Evolutionary conservation across 2,329 filamentous ascomycete genomes (phyloP).

Genomic region (Zymoseptoria crescenta): DNA sequence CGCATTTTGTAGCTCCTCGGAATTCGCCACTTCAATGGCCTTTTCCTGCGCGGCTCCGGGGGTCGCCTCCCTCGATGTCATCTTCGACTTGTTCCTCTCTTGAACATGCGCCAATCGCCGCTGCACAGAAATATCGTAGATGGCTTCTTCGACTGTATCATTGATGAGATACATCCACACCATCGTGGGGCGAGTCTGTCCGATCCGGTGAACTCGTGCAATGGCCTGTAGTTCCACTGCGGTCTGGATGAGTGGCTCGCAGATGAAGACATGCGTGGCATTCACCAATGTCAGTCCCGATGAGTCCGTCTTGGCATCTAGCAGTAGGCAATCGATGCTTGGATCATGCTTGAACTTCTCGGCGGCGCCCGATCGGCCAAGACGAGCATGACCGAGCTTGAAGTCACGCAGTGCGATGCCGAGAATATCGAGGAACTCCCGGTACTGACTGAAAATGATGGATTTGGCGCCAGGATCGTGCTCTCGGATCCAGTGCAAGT

Average conservation of each 20-base stretch:
- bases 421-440: conserved; percentile 70
- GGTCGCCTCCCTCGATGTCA: conserved; percentile 26
- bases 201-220: conserved; percentile 88
- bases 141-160: conserved; percentile 83
- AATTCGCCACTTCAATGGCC: conserved; percentile 73
- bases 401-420: conserved; percentile 61
- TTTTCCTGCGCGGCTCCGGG: conserved; percentile 39
- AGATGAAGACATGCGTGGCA: conserved; percentile 88
- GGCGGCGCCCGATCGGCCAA: conserved; percentile 63
- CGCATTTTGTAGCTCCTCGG: conserved; percentile 69
- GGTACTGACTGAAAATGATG: conserved; percentile 89
- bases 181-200: conserved; percentile 77
- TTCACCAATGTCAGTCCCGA: conserved; percentile 87
- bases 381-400: conserved; percentile 64
- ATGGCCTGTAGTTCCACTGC: conserved; percentile 92
- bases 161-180: conserved; percentile 94
- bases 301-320: conserved; percentile 82
- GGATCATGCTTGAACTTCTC: conserved; percentile 69
- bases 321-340: conserved; percentile 68
- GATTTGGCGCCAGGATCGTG: conserved; percentile 82
- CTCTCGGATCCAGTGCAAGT: conserved; percentile 76
- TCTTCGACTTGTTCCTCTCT: conserved; percentile 22
- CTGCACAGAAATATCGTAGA: conserved; percentile 77
- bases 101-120: conserved; percentile 70
- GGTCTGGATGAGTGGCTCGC: conserved; percentile 87